Base-by-base conservation (phyloP, 495 filamentous ascomycete species). In the Talaromyces liani region DNA sequence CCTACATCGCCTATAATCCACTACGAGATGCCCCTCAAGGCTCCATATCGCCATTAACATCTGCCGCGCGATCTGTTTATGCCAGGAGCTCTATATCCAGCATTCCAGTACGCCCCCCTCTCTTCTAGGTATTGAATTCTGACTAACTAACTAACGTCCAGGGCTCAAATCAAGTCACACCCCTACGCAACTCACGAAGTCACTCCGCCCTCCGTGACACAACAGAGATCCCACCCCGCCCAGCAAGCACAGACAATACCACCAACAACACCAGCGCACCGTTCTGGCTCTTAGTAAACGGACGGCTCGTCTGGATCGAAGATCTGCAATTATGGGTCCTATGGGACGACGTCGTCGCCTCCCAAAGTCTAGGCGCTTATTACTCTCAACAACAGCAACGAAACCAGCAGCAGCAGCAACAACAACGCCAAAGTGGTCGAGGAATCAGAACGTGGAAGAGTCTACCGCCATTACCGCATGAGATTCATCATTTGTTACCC, bases 271-370 rank as follows among this genome's bases (percentile, higher is more conserved):
- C 29, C 14, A 33, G 24, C 14, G 47, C 60, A 4, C 60, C 39
- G 24, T 49, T 58, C 16, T 58, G 58, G 41, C 22, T 62, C n/a
- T 10, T 62, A 5, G 45, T 49, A 12, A 63, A 63, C 24, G 62
- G 62, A n/a, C 64, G 61, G 4, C 59, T 68, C 4, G 41, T 66
- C 20, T 68, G 67, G 67, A 58, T 62, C 8, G 67, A 68, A 24
- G 62, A 67, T n/a, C 56, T 64, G 58, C 25, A 67, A 31, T n/a
- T 61, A 29, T 68, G 67, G 67, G 27, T 65, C 8, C 62, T 67
- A 9, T 58, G 56, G 56, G 56, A 58, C 16, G 56, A 58, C 7
- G n/a, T 58, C 1, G 56, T 34, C 9, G 56, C 56, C 14, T 31
- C 56, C 6, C 20, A 27, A 6, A 22, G 25, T 31, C 22, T 56